Evolutionary conservation across 2,329 filamentous ascomycete species (phyloP).

Genomic region (Fusarium falciforme): DNA sequence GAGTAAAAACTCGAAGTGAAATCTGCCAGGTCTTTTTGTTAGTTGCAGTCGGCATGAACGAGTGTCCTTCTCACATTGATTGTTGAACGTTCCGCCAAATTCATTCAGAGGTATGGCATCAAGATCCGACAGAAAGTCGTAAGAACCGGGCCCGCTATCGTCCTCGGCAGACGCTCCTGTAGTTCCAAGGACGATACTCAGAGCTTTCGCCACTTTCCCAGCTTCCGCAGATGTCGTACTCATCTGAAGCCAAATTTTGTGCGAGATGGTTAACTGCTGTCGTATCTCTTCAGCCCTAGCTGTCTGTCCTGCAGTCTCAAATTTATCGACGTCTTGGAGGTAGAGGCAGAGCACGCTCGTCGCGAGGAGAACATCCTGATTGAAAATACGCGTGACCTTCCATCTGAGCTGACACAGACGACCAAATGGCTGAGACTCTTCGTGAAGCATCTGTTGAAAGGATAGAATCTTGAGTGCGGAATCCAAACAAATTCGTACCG

Average conservation of each 20-base stretch:
- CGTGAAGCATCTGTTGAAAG: conserved; percentile 26
- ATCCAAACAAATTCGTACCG: conserved; percentile 19
- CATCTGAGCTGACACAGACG: conserved; percentile 21
- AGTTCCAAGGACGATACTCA: conserved; percentile 26
- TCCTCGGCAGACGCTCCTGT: conserved; percentile 9
- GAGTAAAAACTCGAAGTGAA: conserved; percentile 23
- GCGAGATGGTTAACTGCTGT: conserved; percentile 13
- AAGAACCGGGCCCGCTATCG: neutral
- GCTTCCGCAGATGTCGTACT: conserved; percentile 24
- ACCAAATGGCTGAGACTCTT: conserved; percentile 30
- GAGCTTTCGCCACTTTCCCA: conserved; percentile 23
- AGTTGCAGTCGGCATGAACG: conserved; percentile 6
- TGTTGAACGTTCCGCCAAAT: conserved; percentile 6
- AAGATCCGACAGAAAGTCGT: conserved; percentile 18
- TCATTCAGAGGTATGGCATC: conserved; percentile 1
- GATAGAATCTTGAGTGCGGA: conserved; percentile 24
- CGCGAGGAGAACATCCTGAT: conserved; percentile 24
- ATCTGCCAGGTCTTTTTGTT: conserved; percentile 18
- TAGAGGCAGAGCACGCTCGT: conserved; percentile 28
- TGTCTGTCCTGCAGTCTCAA: conserved; percentile 14
- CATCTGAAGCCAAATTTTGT: conserved; percentile 26
- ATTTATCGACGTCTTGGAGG: conserved; percentile 26
- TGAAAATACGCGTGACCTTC: conserved; percentile 24
- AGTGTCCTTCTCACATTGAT: conserved; percentile 27
- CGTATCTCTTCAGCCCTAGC: conserved; percentile 19